Percentiles rank a stretch among this genome's conserved stretches.
Conservation (phyloP, 1,139 yeast species). For the Yamadazyma friedrichii region DNA sequence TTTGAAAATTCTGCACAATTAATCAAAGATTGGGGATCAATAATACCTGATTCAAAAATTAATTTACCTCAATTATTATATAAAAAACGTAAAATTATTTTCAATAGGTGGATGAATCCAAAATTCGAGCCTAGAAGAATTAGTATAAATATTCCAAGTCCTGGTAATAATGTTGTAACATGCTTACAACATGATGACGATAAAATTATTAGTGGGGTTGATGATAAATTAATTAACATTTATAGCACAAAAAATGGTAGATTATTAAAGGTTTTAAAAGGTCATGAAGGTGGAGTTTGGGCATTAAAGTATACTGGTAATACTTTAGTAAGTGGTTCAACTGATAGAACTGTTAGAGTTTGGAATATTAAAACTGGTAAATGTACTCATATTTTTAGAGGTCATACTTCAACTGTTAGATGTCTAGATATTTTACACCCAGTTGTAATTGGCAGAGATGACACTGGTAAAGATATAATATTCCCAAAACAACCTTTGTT, state of each 20-base stretch:
- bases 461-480: slow-evolving; percentile 61
- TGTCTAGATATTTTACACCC: slow-evolving; percentile 84
- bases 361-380: slow-evolving; percentile 79
- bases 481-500: slow-evolving; percentile 64
- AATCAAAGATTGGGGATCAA: slow-evolving; percentile 32
- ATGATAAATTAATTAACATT: slow-evolving; percentile 77
- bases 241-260: slow-evolving; percentile 77
- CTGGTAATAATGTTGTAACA: slow-evolving; percentile 80
- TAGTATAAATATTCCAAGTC: slow-evolving; percentile 56
- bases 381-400: slow-evolving; percentile 84
- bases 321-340: slow-evolving; percentile 84
- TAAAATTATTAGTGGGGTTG: slow-evolving; percentile 89
- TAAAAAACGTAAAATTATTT: slow-evolving; percentile 63
- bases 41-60: slow-evolving; percentile 16
- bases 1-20: slow-evolving; percentile 26
- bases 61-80: slow-evolving; percentile 56
- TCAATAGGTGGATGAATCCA: slow-evolving; percentile 83
- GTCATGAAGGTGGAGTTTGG: slow-evolving; percentile 99
- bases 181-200: slow-evolving; percentile 93
- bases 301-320: slow-evolving; percentile 88
- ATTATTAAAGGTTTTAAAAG: slow-evolving; percentile 65
- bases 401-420: slow-evolving; percentile 90
- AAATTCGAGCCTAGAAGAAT: slow-evolving; percentile 65
- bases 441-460: slow-evolving; percentile 54
- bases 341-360: slow-evolving; percentile 83